Conservation (phyloP, 1,139 yeast genomes). For the Geotrichum cucujoidarum region DNA sequence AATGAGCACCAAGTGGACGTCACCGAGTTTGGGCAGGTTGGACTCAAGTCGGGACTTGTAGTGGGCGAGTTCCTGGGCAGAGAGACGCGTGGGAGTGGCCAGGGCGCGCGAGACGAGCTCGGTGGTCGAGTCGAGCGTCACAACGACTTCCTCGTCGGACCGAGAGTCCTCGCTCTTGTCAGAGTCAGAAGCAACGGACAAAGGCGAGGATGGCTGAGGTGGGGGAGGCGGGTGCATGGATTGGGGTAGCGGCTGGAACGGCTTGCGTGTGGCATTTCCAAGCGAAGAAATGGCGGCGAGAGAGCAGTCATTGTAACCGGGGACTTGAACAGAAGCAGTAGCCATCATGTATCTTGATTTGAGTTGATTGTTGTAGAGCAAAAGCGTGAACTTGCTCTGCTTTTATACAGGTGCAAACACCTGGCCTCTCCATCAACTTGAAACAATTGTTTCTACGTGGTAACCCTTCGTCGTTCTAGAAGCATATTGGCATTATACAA, state of each 20-base stretch:
- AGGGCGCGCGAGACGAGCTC: slow-evolving; percentile 19
- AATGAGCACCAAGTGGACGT: slow-evolving; percentile 26
- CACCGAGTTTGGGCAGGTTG: slow-evolving; percentile 25
- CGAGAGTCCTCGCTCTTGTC: not conserved
- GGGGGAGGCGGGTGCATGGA: not conserved
- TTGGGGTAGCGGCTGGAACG: not conserved
- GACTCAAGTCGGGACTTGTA: slow-evolving; percentile 37
- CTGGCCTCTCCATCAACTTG: no score
- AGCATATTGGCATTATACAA: no score
- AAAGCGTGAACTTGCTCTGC: no score
- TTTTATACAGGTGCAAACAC: no score
- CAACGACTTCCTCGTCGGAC: not conserved
- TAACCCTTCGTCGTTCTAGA: no score
- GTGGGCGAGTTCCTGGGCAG: slow-evolving; percentile 39
- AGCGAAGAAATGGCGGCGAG: slow-evolving; percentile 26
- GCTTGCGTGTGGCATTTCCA: slow-evolving; percentile 2
- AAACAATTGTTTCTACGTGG: no score
- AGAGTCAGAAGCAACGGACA: not conserved
- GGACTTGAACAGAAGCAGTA: slow-evolving; percentile 31
- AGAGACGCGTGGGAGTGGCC: slow-evolving; percentile 27
- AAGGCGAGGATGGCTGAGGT: slow-evolving; percentile 6
- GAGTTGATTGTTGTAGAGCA: no score
- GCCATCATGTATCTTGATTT: not conserved
- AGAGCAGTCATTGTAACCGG: slow-evolving; percentile 40
- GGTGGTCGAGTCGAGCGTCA: not conserved